Evolutionary conservation across 176 grass and related monocot species (phyloP).

Genomic region (Paspalum vaginatum): DNA sequence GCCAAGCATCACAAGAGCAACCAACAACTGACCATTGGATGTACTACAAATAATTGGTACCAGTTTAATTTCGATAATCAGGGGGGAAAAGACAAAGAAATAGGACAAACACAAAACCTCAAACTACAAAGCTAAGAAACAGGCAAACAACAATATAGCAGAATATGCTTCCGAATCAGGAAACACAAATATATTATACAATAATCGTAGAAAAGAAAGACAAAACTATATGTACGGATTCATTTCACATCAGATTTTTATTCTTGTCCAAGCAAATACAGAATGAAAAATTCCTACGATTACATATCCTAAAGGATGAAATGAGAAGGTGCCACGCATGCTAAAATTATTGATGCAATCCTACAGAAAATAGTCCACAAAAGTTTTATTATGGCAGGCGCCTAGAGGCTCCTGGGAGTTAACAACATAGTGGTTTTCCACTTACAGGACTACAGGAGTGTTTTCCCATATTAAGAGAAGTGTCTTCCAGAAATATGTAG

Average conservation of each 20-base stretch:
- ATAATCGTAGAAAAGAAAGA: background rate
- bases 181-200: background rate
- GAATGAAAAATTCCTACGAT: background rate
- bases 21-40: background rate
- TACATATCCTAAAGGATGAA: background rate
- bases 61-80: background rate
- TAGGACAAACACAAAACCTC: background rate
- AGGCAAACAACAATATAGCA: background rate
- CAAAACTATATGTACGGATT: background rate
- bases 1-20: background rate
- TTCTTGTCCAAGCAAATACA: slow-evolving; percentile 9
- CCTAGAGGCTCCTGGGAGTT: background rate
- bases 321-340: background rate
- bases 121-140: background rate
- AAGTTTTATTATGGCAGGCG: background rate
- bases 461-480: background rate
- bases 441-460: background rate
- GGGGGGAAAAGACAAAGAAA: background rate
- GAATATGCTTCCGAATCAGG: background rate
- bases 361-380: background rate
- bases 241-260: background rate
- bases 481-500: background rate
- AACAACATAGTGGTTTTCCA: background rate
- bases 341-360: background rate
- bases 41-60: background rate